Percentiles rank a stretch among this genome's conserved stretches.
phyloP scores from a whole-genome alignment of 331 rosid genomes.

The Spiraea crenata region DNA sequence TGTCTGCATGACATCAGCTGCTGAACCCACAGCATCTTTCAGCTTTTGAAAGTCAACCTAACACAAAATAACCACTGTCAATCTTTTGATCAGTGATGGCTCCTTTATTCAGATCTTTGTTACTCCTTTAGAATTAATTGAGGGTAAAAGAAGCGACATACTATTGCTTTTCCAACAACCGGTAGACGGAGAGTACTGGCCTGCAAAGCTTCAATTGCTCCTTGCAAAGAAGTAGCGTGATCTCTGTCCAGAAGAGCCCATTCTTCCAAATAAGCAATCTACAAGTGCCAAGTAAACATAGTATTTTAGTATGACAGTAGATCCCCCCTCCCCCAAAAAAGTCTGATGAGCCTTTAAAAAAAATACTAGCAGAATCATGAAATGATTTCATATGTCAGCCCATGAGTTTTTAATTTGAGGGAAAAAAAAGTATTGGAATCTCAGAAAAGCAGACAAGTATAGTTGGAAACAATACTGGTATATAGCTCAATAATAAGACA shows the following conservation, averaged over 20 bases:
- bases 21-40: constrained; percentile 92
- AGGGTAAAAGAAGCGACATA: constrained; percentile 36
- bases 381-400: not conserved
- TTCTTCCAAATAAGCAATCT: constrained; percentile 86
- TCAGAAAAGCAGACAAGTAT: too few species aligned
- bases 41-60: constrained; percentile 93
- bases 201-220: constrained; percentile 96
- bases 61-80: constrained; percentile 13
- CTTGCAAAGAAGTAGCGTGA: constrained; percentile 85
- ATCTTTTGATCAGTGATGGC: not conserved
- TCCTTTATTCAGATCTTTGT: not conserved
- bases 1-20: constrained; percentile 93
- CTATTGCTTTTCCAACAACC: constrained; percentile 79
- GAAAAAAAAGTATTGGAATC: too few species aligned
- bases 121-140: not conserved
- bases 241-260: constrained; percentile 92
- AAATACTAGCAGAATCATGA: not conserved
- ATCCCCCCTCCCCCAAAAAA: too few species aligned
- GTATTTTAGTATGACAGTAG: constrained; percentile 25
- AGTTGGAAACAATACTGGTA: too few species aligned
- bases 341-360: too few species aligned
- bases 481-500: too few species aligned
- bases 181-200: constrained; percentile 99
- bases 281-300: constrained; percentile 34
- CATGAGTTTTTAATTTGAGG: too few species aligned